Evolutionary conservation across 2,329 filamentous ascomycete genomes (phyloP).

Genomic region (Phialocephala sp.): DNA sequence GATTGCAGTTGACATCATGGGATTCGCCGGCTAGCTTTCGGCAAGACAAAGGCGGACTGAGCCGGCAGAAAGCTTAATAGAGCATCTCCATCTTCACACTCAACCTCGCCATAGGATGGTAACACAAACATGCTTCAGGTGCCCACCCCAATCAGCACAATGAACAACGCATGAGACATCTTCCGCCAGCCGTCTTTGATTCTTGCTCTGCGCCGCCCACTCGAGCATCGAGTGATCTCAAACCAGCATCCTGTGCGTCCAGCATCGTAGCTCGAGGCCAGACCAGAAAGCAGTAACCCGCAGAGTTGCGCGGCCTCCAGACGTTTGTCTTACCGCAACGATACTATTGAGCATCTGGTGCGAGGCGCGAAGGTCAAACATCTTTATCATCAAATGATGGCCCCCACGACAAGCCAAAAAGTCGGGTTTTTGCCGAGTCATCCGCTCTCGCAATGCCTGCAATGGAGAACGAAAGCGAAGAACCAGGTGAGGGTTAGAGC

Average conservation of each 20-base stretch:
- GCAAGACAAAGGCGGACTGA: no score
- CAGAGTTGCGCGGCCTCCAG: background rate
- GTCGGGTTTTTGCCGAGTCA: background rate
- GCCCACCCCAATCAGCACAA: background rate
- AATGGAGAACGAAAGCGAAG: background rate
- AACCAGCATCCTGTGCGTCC: background rate
- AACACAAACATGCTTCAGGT: background rate
- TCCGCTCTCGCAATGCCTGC: background rate
- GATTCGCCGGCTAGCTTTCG: no score
- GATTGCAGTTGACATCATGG: background rate
- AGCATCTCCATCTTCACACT: background rate
- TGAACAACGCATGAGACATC: conserved; percentile 2
- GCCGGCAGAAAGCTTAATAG: no score
- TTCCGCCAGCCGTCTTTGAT: background rate
- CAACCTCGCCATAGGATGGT: background rate
- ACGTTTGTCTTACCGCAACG: background rate
- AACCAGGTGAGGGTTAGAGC: background rate
- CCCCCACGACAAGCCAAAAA: background rate
- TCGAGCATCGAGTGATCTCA: background rate
- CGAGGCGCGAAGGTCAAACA: background rate
- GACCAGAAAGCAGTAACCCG: conserved; percentile 4
- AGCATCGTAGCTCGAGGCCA: background rate
- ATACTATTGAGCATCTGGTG: background rate
- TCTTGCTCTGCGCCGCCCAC: background rate
- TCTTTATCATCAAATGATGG: conserved; percentile 1